Percentiles rank a stretch among this genome's conserved stretches.
These are phyloP conservation scores for Exophiala bonariae DNA, from an alignment of 2,329 filamentous ascomycete species.

Conservation along the genomic window DNA sequence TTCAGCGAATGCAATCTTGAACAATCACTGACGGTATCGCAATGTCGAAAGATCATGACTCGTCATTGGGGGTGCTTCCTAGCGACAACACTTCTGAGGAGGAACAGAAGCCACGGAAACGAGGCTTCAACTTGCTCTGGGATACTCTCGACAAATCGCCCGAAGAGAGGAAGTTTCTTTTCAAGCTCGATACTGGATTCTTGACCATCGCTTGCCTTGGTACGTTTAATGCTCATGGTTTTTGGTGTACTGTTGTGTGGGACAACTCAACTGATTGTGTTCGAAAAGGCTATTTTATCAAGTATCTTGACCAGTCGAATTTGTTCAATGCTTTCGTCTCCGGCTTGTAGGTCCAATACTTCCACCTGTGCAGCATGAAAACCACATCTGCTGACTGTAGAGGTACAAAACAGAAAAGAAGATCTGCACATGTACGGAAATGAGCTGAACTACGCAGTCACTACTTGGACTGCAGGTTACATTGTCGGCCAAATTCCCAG, in stretches of 20 bases:
- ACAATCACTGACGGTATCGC: too few species aligned
- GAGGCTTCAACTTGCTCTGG: not conserved
- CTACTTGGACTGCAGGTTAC: slow-evolving; percentile 15
- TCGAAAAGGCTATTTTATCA: not conserved
- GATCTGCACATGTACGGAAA: slow-evolving; percentile 34
- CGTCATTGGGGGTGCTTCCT: not conserved
- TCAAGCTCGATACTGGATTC: not conserved
- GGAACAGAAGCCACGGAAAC: not conserved
- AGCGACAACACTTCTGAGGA: not conserved
- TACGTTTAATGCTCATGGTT: not conserved
- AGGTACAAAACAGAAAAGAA: slow-evolving; percentile 29
- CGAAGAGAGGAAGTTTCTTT: not conserved
- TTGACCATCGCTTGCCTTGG: not conserved
- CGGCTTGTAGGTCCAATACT: not conserved
- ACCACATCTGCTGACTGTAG: not conserved
- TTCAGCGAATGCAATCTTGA: too few species aligned
- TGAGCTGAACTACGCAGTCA: slow-evolving; percentile 32
- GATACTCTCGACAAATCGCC: not conserved
- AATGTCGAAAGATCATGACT: not conserved
- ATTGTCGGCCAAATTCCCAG: slow-evolving; percentile 30
- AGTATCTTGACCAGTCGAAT: not conserved
- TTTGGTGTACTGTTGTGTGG: not conserved
- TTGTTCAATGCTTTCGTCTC: not conserved
- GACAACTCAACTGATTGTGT: not conserved
- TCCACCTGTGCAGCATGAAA: not conserved